Evolutionary conservation across 78 protist species (phyloP).

Genomic region (Capsaspora owczarzaki): DNA sequence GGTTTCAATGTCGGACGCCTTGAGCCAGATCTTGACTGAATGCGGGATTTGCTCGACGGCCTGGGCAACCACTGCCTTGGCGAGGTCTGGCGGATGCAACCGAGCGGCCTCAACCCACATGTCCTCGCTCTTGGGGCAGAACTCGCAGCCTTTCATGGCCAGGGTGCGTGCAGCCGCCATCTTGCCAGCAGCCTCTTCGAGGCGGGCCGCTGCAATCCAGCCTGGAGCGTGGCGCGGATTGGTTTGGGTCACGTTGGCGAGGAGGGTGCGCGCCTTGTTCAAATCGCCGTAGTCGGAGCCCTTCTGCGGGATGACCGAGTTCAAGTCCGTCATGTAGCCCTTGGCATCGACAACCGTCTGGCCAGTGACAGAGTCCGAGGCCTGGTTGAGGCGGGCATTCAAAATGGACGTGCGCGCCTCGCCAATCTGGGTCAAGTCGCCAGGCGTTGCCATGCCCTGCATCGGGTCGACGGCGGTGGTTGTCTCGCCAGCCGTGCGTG

Average conservation of each 20-base stretch:
- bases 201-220: slow-evolving; percentile 86
- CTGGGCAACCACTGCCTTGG: slow-evolving; percentile 67
- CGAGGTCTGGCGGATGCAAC: slow-evolving; percentile 52
- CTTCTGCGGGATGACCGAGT: slow-evolving; percentile 28
- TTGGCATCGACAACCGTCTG: slow-evolving; percentile 89
- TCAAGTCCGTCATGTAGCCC: slow-evolving; percentile 75
- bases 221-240: slow-evolving; percentile 58
- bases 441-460: slow-evolving; percentile 6
- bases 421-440: slow-evolving; percentile 74
- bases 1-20: slow-evolving; percentile 75
- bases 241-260: slow-evolving; percentile 48
- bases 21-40: slow-evolving; percentile 83
- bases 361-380: slow-evolving; percentile 76
- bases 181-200: slow-evolving; percentile 82
- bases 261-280: slow-evolving; percentile 73
- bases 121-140: slow-evolving; percentile 76
- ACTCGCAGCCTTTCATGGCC: slow-evolving; percentile 62
- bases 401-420: slow-evolving; percentile 62
- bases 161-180: slow-evolving; percentile 64
- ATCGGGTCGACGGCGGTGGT: neutral
- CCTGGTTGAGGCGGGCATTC: slow-evolving; percentile 45
- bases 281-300: slow-evolving; percentile 66
- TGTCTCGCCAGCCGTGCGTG: neutral
- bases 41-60: slow-evolving; percentile 74
- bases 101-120: slow-evolving; percentile 88